Base-by-base conservation (phyloP, 306 rosid genomes). In the Gleditsia sinensis region DNA sequence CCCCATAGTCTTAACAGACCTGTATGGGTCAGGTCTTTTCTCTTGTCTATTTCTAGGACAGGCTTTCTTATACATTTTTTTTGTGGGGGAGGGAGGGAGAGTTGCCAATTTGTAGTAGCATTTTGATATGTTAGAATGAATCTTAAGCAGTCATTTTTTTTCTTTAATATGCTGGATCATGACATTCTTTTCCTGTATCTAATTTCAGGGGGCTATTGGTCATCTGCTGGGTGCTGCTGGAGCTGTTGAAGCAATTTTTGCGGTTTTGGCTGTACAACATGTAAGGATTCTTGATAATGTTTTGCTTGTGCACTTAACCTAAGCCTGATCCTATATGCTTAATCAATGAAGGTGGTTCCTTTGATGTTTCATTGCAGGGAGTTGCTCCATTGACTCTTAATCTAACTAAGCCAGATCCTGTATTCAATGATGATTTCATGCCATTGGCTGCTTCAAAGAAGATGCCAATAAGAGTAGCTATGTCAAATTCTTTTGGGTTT, bases 211-310 rank as follows among this genome's bases (percentile, higher is more conserved):
- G 43, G 98, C 97, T 67, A 45, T 88, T 43, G 97, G 98, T 69
- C 98, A 94, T 88, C 96, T 94, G 45, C 91, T 91, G 19, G 98
- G 97, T 63, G 98, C 97, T 61, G 91, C 98, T 76, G 97, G 96
- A 59, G 98, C 97, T 55, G 96, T 94, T 72, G 98, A 94, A 90
- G 98, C 98, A 61, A 91, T 94, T 57, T 94, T 91, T 84, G 58
- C 98, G 46, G 83, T 94, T 79, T 88, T 91, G 78, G 91, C 97
- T 67, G 77, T 94, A 74, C 74, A 67, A 62, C 83, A 81, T 72
- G 27, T 79, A 61, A 67, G 28, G 12, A 64, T 78, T 78, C 58
- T 77, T 21, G 55, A 50, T 55, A 24, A 16, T 12, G 20, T 14
- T 19, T 65, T 76, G 55, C 37, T 48, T 77, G 9, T 56, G 62